Conservation (phyloP, 1,284 basidiomycete species). For the Puccinia polysora region DNA sequence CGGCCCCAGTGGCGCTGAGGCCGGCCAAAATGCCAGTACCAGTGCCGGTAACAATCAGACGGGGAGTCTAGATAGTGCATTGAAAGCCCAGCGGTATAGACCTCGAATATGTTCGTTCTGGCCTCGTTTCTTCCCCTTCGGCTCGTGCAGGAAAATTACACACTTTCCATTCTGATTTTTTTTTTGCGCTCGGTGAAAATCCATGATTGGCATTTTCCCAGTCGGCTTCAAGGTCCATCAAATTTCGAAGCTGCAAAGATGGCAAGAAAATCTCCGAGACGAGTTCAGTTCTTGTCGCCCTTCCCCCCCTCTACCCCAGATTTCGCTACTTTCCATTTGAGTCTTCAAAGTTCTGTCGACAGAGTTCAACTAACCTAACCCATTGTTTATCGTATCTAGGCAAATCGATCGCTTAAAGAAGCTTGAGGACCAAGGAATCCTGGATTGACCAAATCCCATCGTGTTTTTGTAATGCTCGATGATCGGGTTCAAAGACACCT, state of each 20-base stretch:
- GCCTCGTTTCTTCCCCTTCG: not conserved
- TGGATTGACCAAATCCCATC: not conserved
- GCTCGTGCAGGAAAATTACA: too few species aligned
- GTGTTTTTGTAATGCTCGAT: too few species aligned
- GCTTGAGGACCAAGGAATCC: slow-evolving; percentile 1
- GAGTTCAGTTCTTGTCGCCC: slow-evolving; percentile 57
- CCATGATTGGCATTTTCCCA: not conserved
- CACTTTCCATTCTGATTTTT: too few species aligned
- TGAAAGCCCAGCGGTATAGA: slow-evolving; percentile 81
- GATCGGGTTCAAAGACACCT: too few species aligned
- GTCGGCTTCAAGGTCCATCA: slow-evolving; percentile 89
- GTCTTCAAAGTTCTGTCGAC: too few species aligned
- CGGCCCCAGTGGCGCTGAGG: slow-evolving; percentile 52
- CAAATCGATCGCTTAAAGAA: slow-evolving; percentile 21
- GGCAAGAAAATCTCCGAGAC: slow-evolving; percentile 84
- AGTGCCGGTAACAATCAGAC: slow-evolving; percentile 54
- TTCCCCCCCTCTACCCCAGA: not conserved
- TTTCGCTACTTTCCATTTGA: not conserved
- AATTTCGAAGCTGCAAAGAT: slow-evolving; percentile 81
- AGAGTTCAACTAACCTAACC: not conserved
- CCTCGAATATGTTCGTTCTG: slow-evolving; percentile 65
- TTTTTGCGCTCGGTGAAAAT: too few species aligned
- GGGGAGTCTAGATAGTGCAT: slow-evolving; percentile 58
- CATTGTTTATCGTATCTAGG: not conserved
- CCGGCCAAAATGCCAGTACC: slow-evolving; percentile 58